These are phyloP conservation scores for Mayamaea pseudoterrestris DNA, from an alignment of 108 stramenopile genomes.

Conservation along the genomic window DNA sequence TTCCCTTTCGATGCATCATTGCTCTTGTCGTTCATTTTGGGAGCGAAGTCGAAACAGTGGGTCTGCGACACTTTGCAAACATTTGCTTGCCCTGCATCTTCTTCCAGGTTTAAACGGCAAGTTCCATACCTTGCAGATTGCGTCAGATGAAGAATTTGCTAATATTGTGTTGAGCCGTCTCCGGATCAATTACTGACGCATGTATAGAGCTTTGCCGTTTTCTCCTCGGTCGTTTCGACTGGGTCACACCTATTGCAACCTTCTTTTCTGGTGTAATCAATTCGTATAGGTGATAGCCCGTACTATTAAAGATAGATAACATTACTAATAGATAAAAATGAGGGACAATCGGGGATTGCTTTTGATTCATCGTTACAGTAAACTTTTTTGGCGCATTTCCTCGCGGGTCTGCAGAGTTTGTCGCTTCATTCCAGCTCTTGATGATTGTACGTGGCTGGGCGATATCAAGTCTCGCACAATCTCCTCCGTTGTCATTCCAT, in stretches of 20 bases:
- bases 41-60: background rate
- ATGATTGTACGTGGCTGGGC: too few species aligned
- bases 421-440: too few species aligned
- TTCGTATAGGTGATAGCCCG: background rate
- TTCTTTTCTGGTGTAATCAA: background rate
- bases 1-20: background rate
- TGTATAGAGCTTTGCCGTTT: background rate
- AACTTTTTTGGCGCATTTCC: too few species aligned
- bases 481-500: too few species aligned
- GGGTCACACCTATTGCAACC: background rate
- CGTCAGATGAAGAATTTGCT: constrained; percentile 4
- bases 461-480: too few species aligned
- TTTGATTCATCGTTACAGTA: too few species aligned
- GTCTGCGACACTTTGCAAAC: background rate
- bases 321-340: too few species aligned
- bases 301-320: too few species aligned
- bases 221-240: background rate
- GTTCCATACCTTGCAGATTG: background rate
- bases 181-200: background rate
- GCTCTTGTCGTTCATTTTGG: constrained; percentile 5
- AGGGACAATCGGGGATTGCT: too few species aligned
- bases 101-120: background rate
- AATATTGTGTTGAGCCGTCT: background rate
- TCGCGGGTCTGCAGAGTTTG: too few species aligned
- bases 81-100: constrained; percentile 3